Conservation (phyloP, 164 flowering plant species). For the Cinnamomum chago region DNA sequence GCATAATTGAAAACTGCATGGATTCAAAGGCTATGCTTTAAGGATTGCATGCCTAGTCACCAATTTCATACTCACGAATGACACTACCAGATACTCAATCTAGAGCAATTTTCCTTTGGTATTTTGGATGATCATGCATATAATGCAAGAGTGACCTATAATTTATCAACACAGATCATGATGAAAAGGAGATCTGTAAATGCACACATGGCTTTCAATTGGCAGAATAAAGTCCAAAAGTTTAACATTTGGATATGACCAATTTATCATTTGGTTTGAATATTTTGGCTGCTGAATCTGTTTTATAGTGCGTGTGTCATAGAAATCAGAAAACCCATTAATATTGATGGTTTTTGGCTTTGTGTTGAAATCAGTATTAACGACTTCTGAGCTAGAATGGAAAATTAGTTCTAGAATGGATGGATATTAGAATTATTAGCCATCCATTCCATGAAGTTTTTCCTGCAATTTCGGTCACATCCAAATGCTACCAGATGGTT, state of each 20-base stretch:
- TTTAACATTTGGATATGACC: background rate
- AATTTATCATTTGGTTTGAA: background rate
- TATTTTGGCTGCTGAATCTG: background rate
- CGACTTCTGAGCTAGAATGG: no score
- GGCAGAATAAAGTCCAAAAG: conserved; percentile 23
- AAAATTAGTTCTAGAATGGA: no score
- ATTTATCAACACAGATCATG: background rate
- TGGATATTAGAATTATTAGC: no score
- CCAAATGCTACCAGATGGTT: no score
- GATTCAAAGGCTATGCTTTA: background rate
- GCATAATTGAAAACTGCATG: background rate
- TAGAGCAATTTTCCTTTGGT: background rate
- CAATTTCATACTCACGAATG: background rate
- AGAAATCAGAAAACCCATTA: background rate
- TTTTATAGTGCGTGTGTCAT: background rate
- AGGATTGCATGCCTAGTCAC: background rate
- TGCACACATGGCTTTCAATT: conserved; percentile 12
- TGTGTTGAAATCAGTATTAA: no score
- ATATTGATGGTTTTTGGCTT: background rate
- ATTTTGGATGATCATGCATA: background rate
- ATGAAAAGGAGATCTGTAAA: conserved; percentile 9
- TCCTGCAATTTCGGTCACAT: no score
- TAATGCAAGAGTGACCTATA: background rate
- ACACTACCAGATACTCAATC: background rate
- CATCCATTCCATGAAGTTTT: no score